phyloP scores from a whole-genome alignment of 192 early-diverging fungal species.

The Entomortierella beljakovae region DNA sequence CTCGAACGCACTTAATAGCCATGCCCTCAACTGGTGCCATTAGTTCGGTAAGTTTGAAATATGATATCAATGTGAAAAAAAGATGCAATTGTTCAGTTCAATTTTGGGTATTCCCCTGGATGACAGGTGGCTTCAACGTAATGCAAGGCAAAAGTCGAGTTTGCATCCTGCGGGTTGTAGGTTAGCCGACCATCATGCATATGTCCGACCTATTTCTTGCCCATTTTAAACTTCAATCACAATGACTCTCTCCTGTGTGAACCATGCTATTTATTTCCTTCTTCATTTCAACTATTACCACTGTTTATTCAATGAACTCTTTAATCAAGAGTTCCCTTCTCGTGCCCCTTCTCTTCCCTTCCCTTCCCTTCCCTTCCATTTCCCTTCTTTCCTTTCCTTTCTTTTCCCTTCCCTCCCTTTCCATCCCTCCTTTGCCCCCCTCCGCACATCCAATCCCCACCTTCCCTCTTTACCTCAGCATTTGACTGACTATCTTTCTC shows the following conservation, averaged over 20 bases:
- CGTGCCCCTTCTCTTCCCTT: not conserved
- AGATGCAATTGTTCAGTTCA: not conserved
- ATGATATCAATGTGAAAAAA: not conserved
- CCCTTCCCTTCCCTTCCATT: not conserved
- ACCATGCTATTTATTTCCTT: not conserved
- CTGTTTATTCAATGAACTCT: no score
- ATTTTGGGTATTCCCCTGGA: not conserved
- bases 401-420: slow-evolving; percentile 2
- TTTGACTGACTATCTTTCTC: not conserved
- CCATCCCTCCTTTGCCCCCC: not conserved
- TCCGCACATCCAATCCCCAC: not conserved
- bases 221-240: no score
- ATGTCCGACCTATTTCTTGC: no score
- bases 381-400: not conserved
- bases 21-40: slow-evolving; percentile 35
- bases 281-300: no score
- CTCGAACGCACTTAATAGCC: not conserved
- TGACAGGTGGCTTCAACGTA: not conserved
- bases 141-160: not conserved
- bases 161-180: not conserved
- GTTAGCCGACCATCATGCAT: no score
- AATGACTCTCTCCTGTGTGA: no score
- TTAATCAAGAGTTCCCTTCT: no score
- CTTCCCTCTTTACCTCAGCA: not conserved
- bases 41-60: slow-evolving; percentile 34